These are phyloP conservation scores for Camellia sinensis DNA, from an alignment of 148 eudicot genomes.

Conservation along the genomic window DNA sequence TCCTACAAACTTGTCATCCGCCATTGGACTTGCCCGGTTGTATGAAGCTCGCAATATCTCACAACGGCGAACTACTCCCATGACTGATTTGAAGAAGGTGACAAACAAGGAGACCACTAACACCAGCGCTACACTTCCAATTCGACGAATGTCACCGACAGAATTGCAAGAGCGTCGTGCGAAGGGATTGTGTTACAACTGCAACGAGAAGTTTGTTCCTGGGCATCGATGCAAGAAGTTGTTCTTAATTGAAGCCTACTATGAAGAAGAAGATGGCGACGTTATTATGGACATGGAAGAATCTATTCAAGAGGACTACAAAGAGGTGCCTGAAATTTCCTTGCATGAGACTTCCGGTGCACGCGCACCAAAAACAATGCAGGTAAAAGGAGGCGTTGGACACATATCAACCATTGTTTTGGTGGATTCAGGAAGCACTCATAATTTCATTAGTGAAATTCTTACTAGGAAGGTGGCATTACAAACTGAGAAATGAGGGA, in stretches of 20 bases:
- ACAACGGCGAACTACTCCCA: too few species aligned
- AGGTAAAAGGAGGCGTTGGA: background rate
- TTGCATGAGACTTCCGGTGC: background rate
- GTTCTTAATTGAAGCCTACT: background rate
- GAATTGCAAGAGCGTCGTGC: background rate
- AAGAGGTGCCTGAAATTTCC: background rate
- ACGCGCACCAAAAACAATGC: background rate
- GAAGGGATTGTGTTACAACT: background rate
- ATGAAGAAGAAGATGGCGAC: background rate
- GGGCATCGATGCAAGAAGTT: slow-evolving; percentile 9
- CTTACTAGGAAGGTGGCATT: background rate
- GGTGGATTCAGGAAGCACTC: slow-evolving; percentile 15
- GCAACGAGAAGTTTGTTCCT: background rate
- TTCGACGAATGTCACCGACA: background rate
- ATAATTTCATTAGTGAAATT: slow-evolving; percentile 7
- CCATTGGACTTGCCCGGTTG: too few species aligned
- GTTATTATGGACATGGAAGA: background rate
- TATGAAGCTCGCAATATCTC: too few species aligned
- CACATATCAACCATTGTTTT: background rate
- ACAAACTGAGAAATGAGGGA: background rate
- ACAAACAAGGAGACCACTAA: background rate
- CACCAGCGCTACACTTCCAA: background rate
- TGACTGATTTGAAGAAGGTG: too few species aligned
- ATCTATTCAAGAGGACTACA: background rate
- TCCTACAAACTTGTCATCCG: too few species aligned